These are phyloP conservation scores for Angomonas ambiguus DNA, from an alignment of 208 protist genomes.

Conservation along the genomic window DNA sequence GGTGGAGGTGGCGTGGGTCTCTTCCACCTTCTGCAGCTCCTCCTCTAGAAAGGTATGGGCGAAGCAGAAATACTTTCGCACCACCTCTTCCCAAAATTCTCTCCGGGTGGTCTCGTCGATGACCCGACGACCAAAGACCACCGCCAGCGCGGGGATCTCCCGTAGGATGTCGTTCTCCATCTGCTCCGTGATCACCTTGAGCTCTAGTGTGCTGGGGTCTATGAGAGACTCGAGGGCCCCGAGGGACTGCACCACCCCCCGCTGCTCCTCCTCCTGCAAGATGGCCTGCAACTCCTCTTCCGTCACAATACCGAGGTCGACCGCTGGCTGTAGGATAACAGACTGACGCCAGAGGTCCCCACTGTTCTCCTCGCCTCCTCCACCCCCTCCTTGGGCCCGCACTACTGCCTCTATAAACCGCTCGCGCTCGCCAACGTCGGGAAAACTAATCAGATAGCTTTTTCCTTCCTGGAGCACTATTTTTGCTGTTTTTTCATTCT, in stretches of 20 bases:
- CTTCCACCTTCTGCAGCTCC: conserved; percentile 48
- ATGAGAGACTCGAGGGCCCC: conserved; percentile 74
- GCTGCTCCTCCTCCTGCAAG: conserved; percentile 46
- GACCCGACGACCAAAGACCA: conserved; percentile 53
- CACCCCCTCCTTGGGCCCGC: conserved; percentile 21
- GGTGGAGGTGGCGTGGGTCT: conserved; percentile 7
- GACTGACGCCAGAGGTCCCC: conserved; percentile 51
- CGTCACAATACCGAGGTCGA: conserved; percentile 62
- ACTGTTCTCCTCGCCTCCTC: conserved; percentile 13
- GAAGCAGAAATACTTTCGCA: conserved; percentile 85
- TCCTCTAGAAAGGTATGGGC: conserved; percentile 78
- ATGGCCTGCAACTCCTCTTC: conserved; percentile 35
- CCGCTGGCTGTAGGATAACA: conserved; percentile 56
- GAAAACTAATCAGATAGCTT: conserved; percentile 40
- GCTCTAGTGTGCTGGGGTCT: conserved; percentile 54
- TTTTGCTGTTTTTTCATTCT: conserved; percentile 40
- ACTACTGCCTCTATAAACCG: conserved; percentile 38
- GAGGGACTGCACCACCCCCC: conserved; percentile 66
- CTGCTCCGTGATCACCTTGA: conserved; percentile 75
- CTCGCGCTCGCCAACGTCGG: conserved; percentile 31
- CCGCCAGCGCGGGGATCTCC: conserved; percentile 70
- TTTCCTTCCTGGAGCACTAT: conserved; percentile 25
- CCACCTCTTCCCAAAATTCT: conserved; percentile 76
- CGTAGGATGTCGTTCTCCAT: conserved; percentile 77
- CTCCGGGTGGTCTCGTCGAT: conserved; percentile 49